These are phyloP conservation scores for Nectriaceae sp. DNA, from an alignment of 2,329 filamentous ascomycete species.

Conservation along the genomic window DNA sequence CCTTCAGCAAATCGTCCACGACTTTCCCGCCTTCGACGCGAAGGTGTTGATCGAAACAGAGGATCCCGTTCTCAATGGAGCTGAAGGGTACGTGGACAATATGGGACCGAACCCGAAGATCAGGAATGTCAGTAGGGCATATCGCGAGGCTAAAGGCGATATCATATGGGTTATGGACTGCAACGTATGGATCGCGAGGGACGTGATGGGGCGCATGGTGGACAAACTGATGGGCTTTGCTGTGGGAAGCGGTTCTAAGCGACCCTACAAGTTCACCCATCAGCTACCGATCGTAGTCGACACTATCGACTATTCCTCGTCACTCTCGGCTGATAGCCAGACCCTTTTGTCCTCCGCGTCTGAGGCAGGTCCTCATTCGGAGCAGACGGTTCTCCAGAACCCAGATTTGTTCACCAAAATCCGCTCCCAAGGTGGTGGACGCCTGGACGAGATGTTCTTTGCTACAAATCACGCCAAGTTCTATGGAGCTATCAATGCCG, in stretches of 20 bases:
- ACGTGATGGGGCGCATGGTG: conserved; percentile 84
- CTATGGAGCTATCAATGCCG: conserved; percentile 95
- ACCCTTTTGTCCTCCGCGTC: conserved; percentile 37
- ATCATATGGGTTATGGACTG: conserved; percentile 95
- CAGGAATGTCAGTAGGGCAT: conserved; percentile 91
- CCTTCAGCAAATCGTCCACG: conserved; percentile 68
- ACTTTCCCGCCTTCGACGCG: conserved; percentile 73
- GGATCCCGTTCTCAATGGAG: conserved; percentile 67
- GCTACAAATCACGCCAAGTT: conserved; percentile 94
- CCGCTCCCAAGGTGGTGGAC: conserved; percentile 64
- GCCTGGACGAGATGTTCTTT: conserved; percentile 94
- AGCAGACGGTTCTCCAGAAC: conserved; percentile 16
- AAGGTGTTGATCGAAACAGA: conserved; percentile 79
- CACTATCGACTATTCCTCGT: conserved; percentile 41
- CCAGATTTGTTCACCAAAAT: conserved; percentile 30
- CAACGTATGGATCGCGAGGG: conserved; percentile 87
- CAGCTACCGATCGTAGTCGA: conserved; percentile 92
- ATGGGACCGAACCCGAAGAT: conserved; percentile 99
- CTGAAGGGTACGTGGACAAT: conserved; percentile 50
- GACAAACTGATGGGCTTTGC: conserved; percentile 76
- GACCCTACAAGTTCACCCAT: conserved; percentile 88
- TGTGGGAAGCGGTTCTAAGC: conserved; percentile 47
- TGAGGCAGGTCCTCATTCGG: conserved; percentile 27
- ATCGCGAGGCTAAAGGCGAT: conserved; percentile 83
- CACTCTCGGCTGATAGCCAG: conserved; percentile 21